phyloP scores from a whole-genome alignment of 306 rosid genomes.

The Rosa rugosa region DNA sequence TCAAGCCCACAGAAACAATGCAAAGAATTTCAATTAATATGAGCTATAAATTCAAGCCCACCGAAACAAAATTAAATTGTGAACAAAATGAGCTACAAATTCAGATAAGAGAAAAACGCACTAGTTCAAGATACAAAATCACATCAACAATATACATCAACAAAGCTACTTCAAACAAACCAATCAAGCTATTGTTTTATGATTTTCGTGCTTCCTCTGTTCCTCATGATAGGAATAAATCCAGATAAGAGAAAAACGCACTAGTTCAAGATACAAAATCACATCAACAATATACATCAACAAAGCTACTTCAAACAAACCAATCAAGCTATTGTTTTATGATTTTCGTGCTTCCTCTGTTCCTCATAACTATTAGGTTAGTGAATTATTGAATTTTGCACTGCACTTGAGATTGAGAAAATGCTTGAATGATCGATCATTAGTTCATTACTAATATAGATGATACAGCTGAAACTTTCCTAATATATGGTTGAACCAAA shows the following conservation, averaged over 20 bases:
- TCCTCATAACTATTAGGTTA: neutral
- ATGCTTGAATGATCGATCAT: neutral
- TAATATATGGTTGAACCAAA: neutral
- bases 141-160: neutral
- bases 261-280: slow-evolving; percentile 2
- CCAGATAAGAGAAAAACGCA: neutral
- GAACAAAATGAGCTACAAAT: neutral
- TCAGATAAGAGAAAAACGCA: neutral
- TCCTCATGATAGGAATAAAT: neutral
- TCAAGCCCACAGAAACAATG: too few relatives aligned
- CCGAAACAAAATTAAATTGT: too few relatives aligned
- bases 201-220: neutral
- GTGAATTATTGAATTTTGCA: neutral
- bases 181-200: neutral
- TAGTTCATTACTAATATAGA: neutral
- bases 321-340: neutral
- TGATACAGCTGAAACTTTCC: neutral
- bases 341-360: neutral
- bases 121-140: slow-evolving; percentile 2
- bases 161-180: neutral
- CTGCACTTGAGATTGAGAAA: neutral
- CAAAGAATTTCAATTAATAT: too few relatives aligned
- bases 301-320: neutral
- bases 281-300: neutral
- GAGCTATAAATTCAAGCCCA: too few relatives aligned